Evolutionary conservation across 1,139 yeast genomes (phyloP).

Genomic region (Sugiyamaella neomexicana): DNA sequence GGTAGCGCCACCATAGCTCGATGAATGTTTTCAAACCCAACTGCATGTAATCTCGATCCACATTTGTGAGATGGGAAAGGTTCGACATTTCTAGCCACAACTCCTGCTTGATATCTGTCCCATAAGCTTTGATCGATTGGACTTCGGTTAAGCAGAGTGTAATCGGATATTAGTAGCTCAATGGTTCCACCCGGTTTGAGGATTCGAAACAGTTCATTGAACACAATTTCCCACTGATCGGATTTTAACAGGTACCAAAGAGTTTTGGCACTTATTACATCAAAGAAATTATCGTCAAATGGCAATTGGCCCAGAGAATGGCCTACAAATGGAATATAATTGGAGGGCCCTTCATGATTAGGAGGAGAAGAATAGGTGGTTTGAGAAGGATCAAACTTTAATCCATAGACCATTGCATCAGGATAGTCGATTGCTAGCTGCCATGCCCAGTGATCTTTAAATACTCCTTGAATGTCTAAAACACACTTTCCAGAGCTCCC

Average conservation of each 20-base stretch:
- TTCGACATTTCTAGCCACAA: constrained; percentile 37
- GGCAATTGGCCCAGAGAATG: constrained; percentile 38
- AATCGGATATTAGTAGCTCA: constrained; percentile 39
- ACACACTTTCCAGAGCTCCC: constrained; percentile 20
- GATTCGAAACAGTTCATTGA: constrained; percentile 43
- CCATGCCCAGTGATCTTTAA: constrained; percentile 45
- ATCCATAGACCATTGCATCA: constrained; percentile 38
- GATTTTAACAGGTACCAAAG: constrained; percentile 37
- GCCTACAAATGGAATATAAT: constrained; percentile 38
- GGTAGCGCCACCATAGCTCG: constrained; percentile 36
- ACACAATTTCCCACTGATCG: constrained; percentile 41
- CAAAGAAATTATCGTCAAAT: constrained; percentile 41
- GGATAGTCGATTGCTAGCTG: constrained; percentile 44
- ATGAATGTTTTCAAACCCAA: constrained; percentile 39
- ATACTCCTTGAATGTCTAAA: constrained; percentile 39
- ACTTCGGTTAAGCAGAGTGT: constrained; percentile 31
- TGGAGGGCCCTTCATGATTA: constrained; percentile 36
- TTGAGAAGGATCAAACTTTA: constrained; percentile 31
- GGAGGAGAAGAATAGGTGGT: constrained; percentile 21
- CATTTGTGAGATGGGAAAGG: constrained; percentile 36
- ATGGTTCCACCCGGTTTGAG: constrained; percentile 46
- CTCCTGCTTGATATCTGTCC: constrained; percentile 30
- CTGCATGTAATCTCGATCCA: constrained; percentile 32
- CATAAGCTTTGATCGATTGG: constrained; percentile 33
- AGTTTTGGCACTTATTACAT: constrained; percentile 39